These are phyloP conservation scores for Candida qinlingensis DNA, from an alignment of 805 yeast genomes.

Conservation along the genomic window DNA sequence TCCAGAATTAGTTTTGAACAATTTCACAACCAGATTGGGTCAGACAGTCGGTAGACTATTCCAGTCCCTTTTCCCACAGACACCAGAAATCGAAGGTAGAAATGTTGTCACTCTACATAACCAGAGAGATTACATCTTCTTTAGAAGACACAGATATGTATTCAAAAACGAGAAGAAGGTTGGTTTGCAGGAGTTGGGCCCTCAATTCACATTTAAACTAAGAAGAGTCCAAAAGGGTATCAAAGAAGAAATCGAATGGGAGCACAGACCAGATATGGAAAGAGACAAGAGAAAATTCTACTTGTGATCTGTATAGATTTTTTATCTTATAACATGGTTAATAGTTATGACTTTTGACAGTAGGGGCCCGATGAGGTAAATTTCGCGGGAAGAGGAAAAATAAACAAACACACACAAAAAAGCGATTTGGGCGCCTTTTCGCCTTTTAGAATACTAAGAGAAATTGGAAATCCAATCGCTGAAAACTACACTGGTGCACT, in stretches of 20 bases:
- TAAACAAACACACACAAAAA: slow-evolving; percentile 2
- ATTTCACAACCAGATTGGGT: slow-evolving; percentile 89
- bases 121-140: slow-evolving; percentile 92
- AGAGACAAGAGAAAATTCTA: slow-evolving; percentile 91
- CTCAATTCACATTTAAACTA: slow-evolving; percentile 87
- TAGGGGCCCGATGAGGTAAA: not conserved
- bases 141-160: slow-evolving; percentile 90
- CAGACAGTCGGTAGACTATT: slow-evolving; percentile 88
- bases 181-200: slow-evolving; percentile 94
- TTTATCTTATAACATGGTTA: no score
- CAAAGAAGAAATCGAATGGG: slow-evolving; percentile 93
- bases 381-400: slow-evolving; percentile 3
- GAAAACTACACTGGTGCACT: not conserved
- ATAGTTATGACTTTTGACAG: no score
- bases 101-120: slow-evolving; percentile 95
- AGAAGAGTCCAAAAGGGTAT: slow-evolving; percentile 89
- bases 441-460: not conserved
- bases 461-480: no score
- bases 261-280: slow-evolving; percentile 94
- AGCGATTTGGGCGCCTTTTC: not conserved
- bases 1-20: slow-evolving; percentile 89
- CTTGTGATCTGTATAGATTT: slow-evolving; percentile 35
- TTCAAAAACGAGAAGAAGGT: slow-evolving; percentile 88
- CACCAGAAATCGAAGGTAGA: slow-evolving; percentile 91
- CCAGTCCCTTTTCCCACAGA: slow-evolving; percentile 87